These are phyloP conservation scores for Stephanodiscus minutulus DNA, from an alignment of 108 stramenopile species.

Conservation along the genomic window DNA sequence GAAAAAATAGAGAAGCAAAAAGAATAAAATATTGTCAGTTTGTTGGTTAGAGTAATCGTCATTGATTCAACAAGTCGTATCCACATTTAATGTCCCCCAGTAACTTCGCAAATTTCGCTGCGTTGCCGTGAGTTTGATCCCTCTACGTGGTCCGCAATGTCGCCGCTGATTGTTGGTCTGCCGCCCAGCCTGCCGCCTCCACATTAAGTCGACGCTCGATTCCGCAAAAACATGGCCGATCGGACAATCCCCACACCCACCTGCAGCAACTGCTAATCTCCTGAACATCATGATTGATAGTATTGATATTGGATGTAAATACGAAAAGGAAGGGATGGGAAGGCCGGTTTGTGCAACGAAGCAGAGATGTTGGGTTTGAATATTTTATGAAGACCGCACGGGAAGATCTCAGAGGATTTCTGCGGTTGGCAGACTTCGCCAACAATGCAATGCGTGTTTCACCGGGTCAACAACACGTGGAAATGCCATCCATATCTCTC, in stretches of 20 bases:
- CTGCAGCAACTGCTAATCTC: conserved; percentile 64
- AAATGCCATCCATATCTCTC: too few relatives aligned
- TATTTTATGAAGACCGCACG: too few relatives aligned
- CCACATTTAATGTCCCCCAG: too few relatives aligned
- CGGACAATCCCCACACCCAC: conserved; percentile 36
- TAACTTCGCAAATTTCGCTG: background rate
- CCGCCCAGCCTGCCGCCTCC: background rate
- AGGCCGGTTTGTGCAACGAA: background rate
- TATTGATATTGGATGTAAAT: background rate
- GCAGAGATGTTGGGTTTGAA: background rate
- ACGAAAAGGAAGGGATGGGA: background rate
- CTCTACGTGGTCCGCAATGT: background rate
- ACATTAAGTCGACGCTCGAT: background rate
- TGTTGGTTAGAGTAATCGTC: background rate
- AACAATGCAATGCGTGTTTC: too few relatives aligned
- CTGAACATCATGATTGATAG: conserved; percentile 60
- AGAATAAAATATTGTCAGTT: background rate
- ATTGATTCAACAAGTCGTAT: background rate
- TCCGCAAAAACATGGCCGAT: background rate
- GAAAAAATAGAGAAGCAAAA: background rate
- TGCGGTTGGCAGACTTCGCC: too few relatives aligned
- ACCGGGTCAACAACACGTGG: too few relatives aligned
- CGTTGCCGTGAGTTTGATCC: background rate
- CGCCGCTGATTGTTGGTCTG: background rate
- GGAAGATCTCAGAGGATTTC: too few relatives aligned